Evolutionary conservation across 805 yeast genomes (phyloP).

Genomic region (Starmerella davenportii): DNA sequence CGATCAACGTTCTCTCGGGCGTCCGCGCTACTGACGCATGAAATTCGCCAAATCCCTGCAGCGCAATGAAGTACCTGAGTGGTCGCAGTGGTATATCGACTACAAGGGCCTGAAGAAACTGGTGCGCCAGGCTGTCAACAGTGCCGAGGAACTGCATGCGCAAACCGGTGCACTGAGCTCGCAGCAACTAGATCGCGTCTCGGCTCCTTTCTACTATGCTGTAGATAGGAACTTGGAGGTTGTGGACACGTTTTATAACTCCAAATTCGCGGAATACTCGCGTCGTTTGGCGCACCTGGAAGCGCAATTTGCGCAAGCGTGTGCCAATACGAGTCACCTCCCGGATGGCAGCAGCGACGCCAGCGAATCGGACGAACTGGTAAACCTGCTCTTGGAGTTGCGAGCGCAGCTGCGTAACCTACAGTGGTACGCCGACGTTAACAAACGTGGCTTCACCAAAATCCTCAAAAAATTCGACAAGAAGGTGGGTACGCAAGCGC

Average conservation of each 20-base stretch:
- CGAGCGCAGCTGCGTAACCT: conserved; percentile 61
- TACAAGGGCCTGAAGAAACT: conserved; percentile 69
- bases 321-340: not conserved
- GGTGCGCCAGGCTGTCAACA: conserved; percentile 42
- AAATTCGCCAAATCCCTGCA: conserved; percentile 28
- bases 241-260: conserved; percentile 63
- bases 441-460: conserved; percentile 75
- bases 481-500: conserved; percentile 46
- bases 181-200: conserved; percentile 1
- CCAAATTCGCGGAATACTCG: conserved; percentile 55
- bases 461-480: conserved; percentile 81
- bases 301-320: conserved; percentile 15
- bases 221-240: conserved; percentile 66
- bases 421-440: conserved; percentile 87
- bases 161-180: not conserved
- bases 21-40: conserved; percentile 12
- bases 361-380: conserved; percentile 45
- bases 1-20: no score
- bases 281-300: conserved; percentile 36
- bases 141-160: conserved; percentile 13
- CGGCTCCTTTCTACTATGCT: conserved; percentile 42
- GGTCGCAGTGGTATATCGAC: conserved; percentile 68
- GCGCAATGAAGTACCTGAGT: conserved; percentile 84
- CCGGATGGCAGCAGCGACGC: conserved; percentile 23
- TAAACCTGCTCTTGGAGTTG: conserved; percentile 54